phyloP scores from a whole-genome alignment of 2,329 filamentous ascomycete genomes.

The Trichoderma sp. region DNA sequence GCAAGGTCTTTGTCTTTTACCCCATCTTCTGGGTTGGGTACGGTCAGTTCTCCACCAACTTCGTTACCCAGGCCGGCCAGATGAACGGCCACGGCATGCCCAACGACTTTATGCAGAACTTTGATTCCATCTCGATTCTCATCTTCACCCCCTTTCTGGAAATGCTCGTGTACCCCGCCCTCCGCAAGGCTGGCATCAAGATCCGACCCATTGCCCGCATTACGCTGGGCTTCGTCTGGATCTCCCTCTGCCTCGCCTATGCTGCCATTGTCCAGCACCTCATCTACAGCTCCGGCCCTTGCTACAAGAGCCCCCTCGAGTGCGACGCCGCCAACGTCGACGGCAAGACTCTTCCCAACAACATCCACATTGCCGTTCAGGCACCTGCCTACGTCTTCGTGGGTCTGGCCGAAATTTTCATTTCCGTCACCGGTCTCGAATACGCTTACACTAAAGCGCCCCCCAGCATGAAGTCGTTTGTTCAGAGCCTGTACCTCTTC shows the following conservation, averaged over 20 bases:
- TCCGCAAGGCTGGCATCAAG: slow-evolving; percentile 55
- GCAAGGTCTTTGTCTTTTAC: slow-evolving; percentile 66
- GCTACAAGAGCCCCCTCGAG: slow-evolving; percentile 43
- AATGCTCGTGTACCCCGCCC: slow-evolving; percentile 56
- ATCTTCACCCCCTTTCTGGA: slow-evolving; percentile 65
- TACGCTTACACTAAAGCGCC: slow-evolving; percentile 74
- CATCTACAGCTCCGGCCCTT: slow-evolving; percentile 54
- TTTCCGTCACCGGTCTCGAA: slow-evolving; percentile 66
- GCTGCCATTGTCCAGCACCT: slow-evolving; percentile 57
- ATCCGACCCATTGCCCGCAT: slow-evolving; percentile 66
- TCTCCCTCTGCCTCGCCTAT: slow-evolving; percentile 54
- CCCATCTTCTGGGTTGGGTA: slow-evolving; percentile 68
- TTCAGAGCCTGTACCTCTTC: slow-evolving; percentile 57
- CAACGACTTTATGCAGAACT: slow-evolving; percentile 67
- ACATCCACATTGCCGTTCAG: slow-evolving; percentile 54
- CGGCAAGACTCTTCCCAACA: slow-evolving; percentile 36
- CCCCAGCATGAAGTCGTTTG: slow-evolving; percentile 63
- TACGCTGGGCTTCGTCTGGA: slow-evolving; percentile 58
- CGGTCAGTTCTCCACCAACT: slow-evolving; percentile 64
- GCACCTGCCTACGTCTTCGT: slow-evolving; percentile 56
- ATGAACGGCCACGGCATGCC: slow-evolving; percentile 63
- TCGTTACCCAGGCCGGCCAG: slow-evolving; percentile 58
- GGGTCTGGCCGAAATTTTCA: slow-evolving; percentile 58
- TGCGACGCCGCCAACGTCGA: slow-evolving; percentile 36
- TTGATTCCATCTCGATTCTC: slow-evolving; percentile 64